Evolutionary conservation across 192 early-diverging fungal genomes (phyloP), one percentile per base, ranked within the genome.

Genomic region (Coemansia sp.): DNA sequence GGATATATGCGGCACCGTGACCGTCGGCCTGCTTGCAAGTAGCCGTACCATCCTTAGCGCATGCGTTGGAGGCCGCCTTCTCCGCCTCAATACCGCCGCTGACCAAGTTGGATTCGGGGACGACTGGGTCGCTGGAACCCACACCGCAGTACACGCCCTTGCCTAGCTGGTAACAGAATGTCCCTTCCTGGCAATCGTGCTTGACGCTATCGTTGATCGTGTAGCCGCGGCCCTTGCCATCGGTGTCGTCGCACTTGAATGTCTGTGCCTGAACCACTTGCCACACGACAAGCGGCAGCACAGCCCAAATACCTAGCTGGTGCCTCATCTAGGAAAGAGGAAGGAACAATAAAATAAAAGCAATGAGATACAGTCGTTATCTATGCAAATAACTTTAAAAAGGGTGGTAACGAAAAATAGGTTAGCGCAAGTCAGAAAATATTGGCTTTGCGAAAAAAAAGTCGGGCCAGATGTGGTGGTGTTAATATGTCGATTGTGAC

Each of bases 101-200:
- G 3, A n/a, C 23, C 31, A 9, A 8, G 63, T 27, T 48, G 11
- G 41, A 4, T 31, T 55, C 29, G n/a, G 70, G 21, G 11, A 64
- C 12, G 3, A 62, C 19, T 15, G 31, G 8, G 31, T 59, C 58
- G 58, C 63, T 64, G 2, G 62, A 29, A 0, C 70, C 70, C 11
- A 58, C 64, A 19, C 70, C 70, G n/a, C 64, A 72, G 64, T 72
- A 72, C 23, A 72, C 36, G 45, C 64, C 70, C 46, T 72, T 64
- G 27, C 63, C 70, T n/a, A 72, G 46, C 37, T 72, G 70, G 58
- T 66, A 62, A 57, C 70, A 62, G 37, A 64, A 66, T 0, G 59
- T 72, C 17, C 64, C 64, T 14, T 62, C 70, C 27, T 66, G 44
- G 59, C 70, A 72, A 2, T 64, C 45, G 27, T 62, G 70, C 38